phyloP scores from a whole-genome alignment of 208 protist genomes.

The Herpetomonas tarakana region DNA sequence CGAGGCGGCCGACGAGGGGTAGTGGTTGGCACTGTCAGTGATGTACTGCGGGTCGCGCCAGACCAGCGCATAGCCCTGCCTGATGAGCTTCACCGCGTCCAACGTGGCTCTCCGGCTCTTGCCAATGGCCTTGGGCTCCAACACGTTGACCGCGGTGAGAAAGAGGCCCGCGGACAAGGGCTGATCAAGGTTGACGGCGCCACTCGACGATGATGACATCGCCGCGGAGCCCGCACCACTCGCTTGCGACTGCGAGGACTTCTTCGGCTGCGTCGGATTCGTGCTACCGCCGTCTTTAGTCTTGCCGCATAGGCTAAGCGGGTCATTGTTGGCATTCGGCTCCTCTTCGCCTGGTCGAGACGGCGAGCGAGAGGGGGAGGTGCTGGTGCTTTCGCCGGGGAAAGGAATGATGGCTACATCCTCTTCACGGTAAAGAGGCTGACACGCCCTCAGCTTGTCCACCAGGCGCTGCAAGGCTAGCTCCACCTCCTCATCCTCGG shows the following conservation, averaged over 20 bases:
- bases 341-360: slow-evolving; percentile 1
- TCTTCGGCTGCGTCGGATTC: not conserved
- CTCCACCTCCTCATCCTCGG: slow-evolving; percentile 39
- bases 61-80: slow-evolving; percentile 65
- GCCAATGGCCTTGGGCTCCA: slow-evolving; percentile 56
- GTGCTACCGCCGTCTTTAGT: not conserved
- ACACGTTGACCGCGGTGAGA: slow-evolving; percentile 57
- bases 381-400: slow-evolving; percentile 24
- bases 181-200: slow-evolving; percentile 44
- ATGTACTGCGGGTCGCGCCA: slow-evolving; percentile 49
- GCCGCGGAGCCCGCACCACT: not conserved
- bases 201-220: slow-evolving; percentile 4
- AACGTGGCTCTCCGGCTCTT: slow-evolving; percentile 51
- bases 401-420: slow-evolving; percentile 73
- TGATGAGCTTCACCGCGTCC: slow-evolving; percentile 65
- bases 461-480: slow-evolving; percentile 56
- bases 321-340: not conserved
- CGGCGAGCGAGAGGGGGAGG: slow-evolving; percentile 32
- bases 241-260: not conserved
- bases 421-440: slow-evolving; percentile 78
- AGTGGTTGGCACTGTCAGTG: slow-evolving; percentile 11
- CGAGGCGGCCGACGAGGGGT: not conserved
- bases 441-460: slow-evolving; percentile 50
- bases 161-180: slow-evolving; percentile 53
- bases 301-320: not conserved